These are phyloP conservation scores for Fusarium falciforme DNA, from an alignment of 2,329 filamentous ascomycete species.

Conservation along the genomic window DNA sequence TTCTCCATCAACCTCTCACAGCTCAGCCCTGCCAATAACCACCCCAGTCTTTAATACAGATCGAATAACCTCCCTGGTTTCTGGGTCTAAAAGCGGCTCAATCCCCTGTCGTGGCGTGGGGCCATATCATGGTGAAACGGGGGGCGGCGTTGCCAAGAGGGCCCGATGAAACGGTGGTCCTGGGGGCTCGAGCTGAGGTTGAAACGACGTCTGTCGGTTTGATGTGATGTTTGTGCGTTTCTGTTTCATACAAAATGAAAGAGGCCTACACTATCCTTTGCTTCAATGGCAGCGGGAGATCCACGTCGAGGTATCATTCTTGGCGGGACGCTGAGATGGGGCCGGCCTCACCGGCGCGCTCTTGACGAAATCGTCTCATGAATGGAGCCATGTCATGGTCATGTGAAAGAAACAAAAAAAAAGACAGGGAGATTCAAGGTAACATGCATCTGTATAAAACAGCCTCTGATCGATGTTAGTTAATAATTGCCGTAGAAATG, in stretches of 20 bases:
- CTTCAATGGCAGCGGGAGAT: constrained; percentile 3
- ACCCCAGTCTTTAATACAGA: background rate
- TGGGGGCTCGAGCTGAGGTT: constrained; percentile 6
- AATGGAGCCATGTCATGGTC: background rate
- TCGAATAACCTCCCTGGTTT: background rate
- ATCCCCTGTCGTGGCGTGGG: background rate
- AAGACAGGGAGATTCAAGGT: background rate
- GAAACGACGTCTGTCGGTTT: constrained; percentile 6
- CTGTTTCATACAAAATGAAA: constrained; percentile 15
- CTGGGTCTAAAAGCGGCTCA: background rate
- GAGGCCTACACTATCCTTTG: background rate
- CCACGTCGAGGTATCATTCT: constrained; percentile 9
- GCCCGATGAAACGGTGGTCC: constrained; percentile 19
- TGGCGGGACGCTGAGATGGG: constrained; percentile 2
- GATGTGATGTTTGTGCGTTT: background rate
- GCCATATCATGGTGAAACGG: constrained; percentile 28
- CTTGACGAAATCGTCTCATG: background rate
- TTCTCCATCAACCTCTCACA: constrained; percentile 14
- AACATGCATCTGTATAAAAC: background rate
- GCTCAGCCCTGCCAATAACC: constrained; percentile 9
- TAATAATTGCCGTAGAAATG: background rate
- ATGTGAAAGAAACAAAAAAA: background rate
- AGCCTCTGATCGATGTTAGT: background rate
- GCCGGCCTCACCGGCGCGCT: background rate
- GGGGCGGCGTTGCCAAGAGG: constrained; percentile 4